phyloP scores from a whole-genome alignment of 257 asterid genomes.

The Nicotiana paniculata region DNA sequence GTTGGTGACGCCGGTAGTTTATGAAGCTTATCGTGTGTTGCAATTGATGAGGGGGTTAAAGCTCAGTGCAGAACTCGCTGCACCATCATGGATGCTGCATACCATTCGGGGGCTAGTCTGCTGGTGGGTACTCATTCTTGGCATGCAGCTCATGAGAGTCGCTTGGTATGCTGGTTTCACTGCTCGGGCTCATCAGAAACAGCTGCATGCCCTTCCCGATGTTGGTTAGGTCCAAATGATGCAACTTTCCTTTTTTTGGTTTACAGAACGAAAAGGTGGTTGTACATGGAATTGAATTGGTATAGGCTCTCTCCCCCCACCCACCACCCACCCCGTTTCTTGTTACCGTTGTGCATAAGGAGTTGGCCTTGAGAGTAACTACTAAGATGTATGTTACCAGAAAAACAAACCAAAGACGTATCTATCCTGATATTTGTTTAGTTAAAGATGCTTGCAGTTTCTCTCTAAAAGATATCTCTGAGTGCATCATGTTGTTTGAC shows the following conservation, averaged over 20 bases:
- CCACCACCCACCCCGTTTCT: background rate
- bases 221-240: conserved; percentile 6
- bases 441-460: background rate
- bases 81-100: conserved; percentile 72
- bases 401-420: background rate
- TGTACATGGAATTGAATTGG: background rate
- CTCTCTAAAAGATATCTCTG: background rate
- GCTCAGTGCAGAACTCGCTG: conserved; percentile 68
- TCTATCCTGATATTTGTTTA: background rate
- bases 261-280: background rate
- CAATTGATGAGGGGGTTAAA: conserved; percentile 92
- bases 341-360: background rate
- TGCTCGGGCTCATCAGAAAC: conserved; percentile 32
- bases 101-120: conserved; percentile 72
- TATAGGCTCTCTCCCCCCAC: no score
- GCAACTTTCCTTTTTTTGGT: background rate
- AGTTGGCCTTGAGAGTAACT: background rate
- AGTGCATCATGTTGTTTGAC: background rate
- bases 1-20: conserved; percentile 81
- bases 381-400: background rate
- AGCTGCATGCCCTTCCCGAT: conserved; percentile 16
- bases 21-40: conserved; percentile 76
- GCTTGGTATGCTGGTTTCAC: conserved; percentile 96
- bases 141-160: conserved; percentile 94
- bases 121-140: conserved; percentile 89